phyloP scores from a whole-genome alignment of 2,329 filamentous ascomycete species.

The Penicillium sp. region DNA sequence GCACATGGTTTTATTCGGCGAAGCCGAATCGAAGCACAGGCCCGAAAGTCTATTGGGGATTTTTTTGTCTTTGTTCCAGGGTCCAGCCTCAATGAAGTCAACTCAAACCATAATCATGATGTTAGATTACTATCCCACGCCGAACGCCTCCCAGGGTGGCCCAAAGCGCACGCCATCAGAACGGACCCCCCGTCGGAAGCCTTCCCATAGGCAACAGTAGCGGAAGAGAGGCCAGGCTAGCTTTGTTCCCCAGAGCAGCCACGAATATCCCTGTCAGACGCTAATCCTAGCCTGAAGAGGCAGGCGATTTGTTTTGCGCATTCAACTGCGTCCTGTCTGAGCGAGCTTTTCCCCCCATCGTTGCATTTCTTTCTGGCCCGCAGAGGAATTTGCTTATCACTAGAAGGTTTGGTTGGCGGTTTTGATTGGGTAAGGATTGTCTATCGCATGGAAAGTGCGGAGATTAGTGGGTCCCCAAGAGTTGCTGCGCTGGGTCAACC shows the following conservation, averaged over 20 bases:
- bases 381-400: conserved; percentile 6
- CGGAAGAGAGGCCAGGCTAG: not conserved
- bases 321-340: not conserved
- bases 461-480: conserved; percentile 17
- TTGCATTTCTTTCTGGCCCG: not conserved
- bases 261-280: not conserved
- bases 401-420: not conserved
- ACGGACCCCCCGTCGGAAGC: conserved; percentile 22
- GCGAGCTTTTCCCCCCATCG: not conserved
- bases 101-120: not conserved
- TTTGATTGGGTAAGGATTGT: conserved; percentile 15
- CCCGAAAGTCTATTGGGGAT: not conserved
- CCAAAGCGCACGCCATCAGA: conserved; percentile 4
- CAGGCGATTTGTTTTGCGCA: not conserved
- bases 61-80: not conserved
- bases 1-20: not conserved
- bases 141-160: not conserved
- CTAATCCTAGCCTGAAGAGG: not conserved
- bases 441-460: conserved; percentile 22
- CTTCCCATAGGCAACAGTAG: conserved; percentile 17
- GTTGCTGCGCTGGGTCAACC: conserved; percentile 1
- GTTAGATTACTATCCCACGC: not conserved
- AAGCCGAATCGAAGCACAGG: not conserved
- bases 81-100: not conserved
- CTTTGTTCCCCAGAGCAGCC: not conserved